Conservation (phyloP, 2,329 filamentous ascomycete species). For the Microcyclospora tardicrescens region DNA sequence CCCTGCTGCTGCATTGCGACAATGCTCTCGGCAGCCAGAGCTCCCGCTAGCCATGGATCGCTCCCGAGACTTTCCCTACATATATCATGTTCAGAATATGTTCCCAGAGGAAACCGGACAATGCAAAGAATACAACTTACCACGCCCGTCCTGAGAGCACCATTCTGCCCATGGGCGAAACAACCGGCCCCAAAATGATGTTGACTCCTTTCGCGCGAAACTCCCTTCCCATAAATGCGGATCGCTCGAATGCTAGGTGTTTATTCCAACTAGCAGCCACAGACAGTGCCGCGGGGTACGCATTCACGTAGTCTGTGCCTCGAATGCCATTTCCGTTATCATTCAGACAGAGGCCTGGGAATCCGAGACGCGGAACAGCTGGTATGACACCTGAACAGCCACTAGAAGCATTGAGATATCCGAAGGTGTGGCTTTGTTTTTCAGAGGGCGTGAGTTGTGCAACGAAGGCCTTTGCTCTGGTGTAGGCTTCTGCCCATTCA, state of each 20-base stretch:
- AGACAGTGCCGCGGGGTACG: conserved; percentile 48
- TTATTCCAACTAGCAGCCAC: conserved; percentile 39
- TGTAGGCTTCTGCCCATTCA: conserved; percentile 12
- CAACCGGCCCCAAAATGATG: conserved; percentile 47
- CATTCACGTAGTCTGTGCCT: conserved; percentile 60
- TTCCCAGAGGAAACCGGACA: conserved; percentile 20
- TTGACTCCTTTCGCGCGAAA: conserved; percentile 20
- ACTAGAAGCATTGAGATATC: conserved; percentile 10
- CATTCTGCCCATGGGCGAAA: conserved; percentile 42
- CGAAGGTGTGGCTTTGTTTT: conserved; percentile 23
- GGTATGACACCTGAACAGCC: conserved; percentile 64
- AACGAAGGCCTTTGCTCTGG: conserved; percentile 20
- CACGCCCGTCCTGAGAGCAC: conserved; percentile 23
- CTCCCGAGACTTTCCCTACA: conserved; percentile 3
- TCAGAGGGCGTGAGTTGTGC: conserved; percentile 23
- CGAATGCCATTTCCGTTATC: conserved; percentile 45
- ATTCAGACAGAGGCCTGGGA: conserved; percentile 40
- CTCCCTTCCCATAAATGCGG: conserved; percentile 37
- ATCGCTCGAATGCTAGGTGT: conserved; percentile 40
- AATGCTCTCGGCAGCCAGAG: conserved; percentile 7
- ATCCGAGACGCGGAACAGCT: conserved; percentile 54
- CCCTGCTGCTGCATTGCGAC: conserved; percentile 17
- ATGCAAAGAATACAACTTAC: neutral
- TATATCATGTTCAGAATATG: no score
- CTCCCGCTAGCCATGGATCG: conserved; percentile 12